Conservation (phyloP, 495 filamentous ascomycete species). For the Penicillium paxilli region DNA sequence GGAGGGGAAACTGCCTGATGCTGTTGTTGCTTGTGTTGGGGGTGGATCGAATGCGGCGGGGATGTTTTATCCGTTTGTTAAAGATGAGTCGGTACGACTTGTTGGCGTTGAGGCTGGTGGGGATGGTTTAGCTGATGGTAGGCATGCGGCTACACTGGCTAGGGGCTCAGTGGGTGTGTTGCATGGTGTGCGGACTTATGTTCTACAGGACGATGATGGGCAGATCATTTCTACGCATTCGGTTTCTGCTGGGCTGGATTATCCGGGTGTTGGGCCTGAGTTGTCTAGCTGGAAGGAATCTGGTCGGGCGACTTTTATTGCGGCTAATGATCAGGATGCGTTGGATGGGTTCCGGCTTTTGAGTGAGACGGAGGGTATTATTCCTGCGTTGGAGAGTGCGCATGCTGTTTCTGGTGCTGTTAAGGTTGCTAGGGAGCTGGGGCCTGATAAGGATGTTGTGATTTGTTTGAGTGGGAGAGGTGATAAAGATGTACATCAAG, state of each 20-base stretch:
- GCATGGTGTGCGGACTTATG: conserved; percentile 9
- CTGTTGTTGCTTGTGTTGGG: conserved; percentile 94
- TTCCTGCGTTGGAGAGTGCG: conserved; percentile 69
- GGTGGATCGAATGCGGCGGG: conserved; percentile 87
- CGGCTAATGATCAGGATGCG: conserved; percentile 85
- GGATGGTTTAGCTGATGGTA: not conserved
- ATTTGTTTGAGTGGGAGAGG: conserved; percentile 87
- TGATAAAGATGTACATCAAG: conserved; percentile 97
- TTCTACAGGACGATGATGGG: conserved; percentile 8
- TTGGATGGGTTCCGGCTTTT: conserved; percentile 80
- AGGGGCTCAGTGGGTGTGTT: conserved; percentile 6
- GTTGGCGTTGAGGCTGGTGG: conserved; percentile 80
- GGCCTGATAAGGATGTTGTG: conserved; percentile 80
- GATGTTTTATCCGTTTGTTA: conserved; percentile 94
- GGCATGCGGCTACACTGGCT: conserved; percentile 9
- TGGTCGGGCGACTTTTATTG: conserved; percentile 85
- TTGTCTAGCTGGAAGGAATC: conserved; percentile 76
- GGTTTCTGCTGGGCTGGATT: conserved; percentile 94
- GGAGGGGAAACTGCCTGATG: conserved; percentile 80
- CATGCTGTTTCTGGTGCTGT: conserved; percentile 59
- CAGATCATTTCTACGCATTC: conserved; percentile 56
- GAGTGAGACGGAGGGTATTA: conserved; percentile 87
- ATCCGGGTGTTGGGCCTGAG: conserved; percentile 93
- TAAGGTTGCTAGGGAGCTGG: conserved; percentile 84
- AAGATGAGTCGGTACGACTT: conserved; percentile 78